Conservation (phyloP, 129 eudicot species). For the Artemisia argyi region DNA sequence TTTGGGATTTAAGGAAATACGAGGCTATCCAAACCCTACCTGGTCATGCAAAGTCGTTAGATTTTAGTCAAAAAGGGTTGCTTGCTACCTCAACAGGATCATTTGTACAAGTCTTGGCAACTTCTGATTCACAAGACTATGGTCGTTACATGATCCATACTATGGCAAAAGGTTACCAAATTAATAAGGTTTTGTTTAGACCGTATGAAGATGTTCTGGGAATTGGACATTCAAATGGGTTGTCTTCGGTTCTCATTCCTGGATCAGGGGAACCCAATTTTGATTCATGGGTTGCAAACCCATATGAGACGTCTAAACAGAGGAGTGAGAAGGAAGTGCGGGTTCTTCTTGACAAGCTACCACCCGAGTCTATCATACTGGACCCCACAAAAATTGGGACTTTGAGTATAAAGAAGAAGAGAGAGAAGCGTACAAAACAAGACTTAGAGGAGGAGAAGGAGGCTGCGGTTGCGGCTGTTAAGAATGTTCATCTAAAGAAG, state of each 20-base stretch:
- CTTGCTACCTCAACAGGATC: conserved; percentile 71
- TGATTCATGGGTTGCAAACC: conserved; percentile 95
- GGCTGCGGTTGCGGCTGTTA: conserved; percentile 72
- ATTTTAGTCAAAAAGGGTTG: conserved; percentile 81
- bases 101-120: conserved; percentile 50
- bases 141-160: conserved; percentile 70
- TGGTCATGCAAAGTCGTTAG: conserved; percentile 53
- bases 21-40: conserved; percentile 60
- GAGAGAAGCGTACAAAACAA: conserved; percentile 45
- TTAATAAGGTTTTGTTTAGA: conserved; percentile 50
- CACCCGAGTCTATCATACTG: conserved; percentile 89
- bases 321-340: conserved; percentile 85
- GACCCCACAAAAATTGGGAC: conserved; percentile 84
- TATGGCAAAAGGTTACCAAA: conserved; percentile 81
- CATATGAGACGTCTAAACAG: conserved; percentile 77
- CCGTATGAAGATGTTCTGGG: conserved; percentile 87
- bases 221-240: conserved; percentile 81
- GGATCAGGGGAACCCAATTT: conserved; percentile 97
- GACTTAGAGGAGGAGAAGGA: conserved; percentile 72
- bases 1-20: conserved; percentile 87
- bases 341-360: conserved; percentile 80
- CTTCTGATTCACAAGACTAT: conserved; percentile 50
- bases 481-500: conserved; percentile 47
- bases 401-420: conserved; percentile 49
- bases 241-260: conserved; percentile 77